These are phyloP conservation scores for Leccinum barrowsii DNA, from an alignment of 768 basidiomycete genomes.

Conservation along the genomic window DNA sequence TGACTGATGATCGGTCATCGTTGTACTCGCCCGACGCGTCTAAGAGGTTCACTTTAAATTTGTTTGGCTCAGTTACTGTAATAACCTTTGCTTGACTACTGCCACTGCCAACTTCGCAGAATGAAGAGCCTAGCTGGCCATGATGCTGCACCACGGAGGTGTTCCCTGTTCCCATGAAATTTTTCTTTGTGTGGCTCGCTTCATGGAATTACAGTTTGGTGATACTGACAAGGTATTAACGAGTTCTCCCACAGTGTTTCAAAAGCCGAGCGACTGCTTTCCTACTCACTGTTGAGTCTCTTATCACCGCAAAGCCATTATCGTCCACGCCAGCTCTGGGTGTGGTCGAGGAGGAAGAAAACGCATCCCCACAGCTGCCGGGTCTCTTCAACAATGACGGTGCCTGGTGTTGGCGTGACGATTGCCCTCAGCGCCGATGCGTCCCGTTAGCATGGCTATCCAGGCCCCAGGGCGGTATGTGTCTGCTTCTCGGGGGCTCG, in stretches of 20 bases:
- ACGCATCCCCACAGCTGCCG: constrained; percentile 37
- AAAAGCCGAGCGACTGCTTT: constrained; percentile 68
- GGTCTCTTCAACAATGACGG: constrained; percentile 67
- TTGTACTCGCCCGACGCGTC: constrained; percentile 11
- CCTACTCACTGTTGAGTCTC: constrained; percentile 64
- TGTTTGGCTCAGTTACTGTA: background rate
- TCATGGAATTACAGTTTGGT: too few species aligned
- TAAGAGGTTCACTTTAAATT: background rate
- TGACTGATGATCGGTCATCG: constrained; percentile 28
- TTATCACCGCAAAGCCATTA: constrained; percentile 68
- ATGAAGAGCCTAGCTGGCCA: too few species aligned
- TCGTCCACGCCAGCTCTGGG: constrained; percentile 46
- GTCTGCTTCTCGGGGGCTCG: constrained; percentile 50
- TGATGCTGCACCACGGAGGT: too few species aligned
- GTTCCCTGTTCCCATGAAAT: too few species aligned
- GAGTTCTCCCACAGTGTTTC: too few species aligned
- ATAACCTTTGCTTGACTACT: too few species aligned
- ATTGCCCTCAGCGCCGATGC: constrained; percentile 67
- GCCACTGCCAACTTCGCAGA: too few species aligned
- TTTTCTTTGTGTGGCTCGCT: too few species aligned
- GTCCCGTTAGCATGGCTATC: constrained; percentile 70
- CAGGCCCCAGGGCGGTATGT: constrained; percentile 57
- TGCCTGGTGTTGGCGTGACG: constrained; percentile 86
- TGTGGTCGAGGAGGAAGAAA: constrained; percentile 46
- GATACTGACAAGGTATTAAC: too few species aligned